A percentile compares a stretch with the other conserved stretches of the same genome.
phyloP scores from a whole-genome alignment of 768 basidiomycete genomes.

The Boletellus emodensis region DNA sequence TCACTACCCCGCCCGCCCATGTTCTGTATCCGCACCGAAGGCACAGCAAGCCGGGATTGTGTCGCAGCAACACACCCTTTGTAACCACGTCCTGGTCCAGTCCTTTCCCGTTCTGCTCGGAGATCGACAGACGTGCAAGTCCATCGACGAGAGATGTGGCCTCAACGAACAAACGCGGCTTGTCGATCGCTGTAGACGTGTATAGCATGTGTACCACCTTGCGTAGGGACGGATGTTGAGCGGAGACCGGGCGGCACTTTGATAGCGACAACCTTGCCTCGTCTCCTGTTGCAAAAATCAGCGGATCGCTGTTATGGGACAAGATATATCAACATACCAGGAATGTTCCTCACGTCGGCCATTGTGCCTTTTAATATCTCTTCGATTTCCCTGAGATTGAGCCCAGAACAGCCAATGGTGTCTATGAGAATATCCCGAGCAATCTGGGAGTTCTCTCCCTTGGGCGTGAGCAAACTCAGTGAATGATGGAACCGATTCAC shows the following conservation, averaged over 20 bases:
- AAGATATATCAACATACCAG: slow-evolving; percentile 20
- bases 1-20: slow-evolving; percentile 36
- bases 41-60: slow-evolving; percentile 42
- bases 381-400: slow-evolving; percentile 54
- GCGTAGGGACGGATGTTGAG: slow-evolving; percentile 42
- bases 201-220: slow-evolving; percentile 45
- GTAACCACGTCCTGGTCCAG: slow-evolving; percentile 57
- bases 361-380: slow-evolving; percentile 40
- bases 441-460: slow-evolving; percentile 58
- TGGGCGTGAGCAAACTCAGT: slow-evolving; percentile 50
- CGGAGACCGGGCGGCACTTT: slow-evolving; percentile 52
- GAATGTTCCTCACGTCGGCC: slow-evolving; percentile 19
- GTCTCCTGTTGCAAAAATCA: slow-evolving; percentile 35
- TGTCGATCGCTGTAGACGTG: slow-evolving; percentile 51
- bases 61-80: slow-evolving; percentile 48
- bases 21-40: slow-evolving; percentile 62
- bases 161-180: slow-evolving; percentile 68
- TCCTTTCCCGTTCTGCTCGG: slow-evolving; percentile 36
- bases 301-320: not conserved
- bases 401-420: slow-evolving; percentile 58
- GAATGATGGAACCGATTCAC: slow-evolving; percentile 56
- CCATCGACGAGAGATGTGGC: slow-evolving; percentile 68
- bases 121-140: slow-evolving; percentile 39
- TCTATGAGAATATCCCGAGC: slow-evolving; percentile 63
- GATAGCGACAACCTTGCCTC: slow-evolving; percentile 52